phyloP scores from a whole-genome alignment of 2,329 filamentous ascomycete species.

The Exophiala bonariae region DNA sequence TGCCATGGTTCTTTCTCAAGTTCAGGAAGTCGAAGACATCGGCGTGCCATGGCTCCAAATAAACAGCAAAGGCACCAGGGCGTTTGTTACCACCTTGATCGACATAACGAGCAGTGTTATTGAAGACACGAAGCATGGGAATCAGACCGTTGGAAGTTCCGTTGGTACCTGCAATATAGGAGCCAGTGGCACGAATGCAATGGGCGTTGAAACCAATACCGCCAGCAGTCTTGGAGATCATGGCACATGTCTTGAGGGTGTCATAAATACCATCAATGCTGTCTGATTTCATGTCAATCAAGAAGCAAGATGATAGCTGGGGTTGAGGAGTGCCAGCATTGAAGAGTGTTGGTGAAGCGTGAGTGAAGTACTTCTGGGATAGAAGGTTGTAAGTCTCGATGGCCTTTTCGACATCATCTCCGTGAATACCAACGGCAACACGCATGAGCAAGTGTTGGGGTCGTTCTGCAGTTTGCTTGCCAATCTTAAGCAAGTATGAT shows the following conservation, averaged over 20 bases:
- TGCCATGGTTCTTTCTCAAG: slow-evolving; percentile 98
- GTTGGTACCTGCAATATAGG: slow-evolving; percentile 97
- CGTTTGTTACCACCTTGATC: slow-evolving; percentile 99
- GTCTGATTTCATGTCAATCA: slow-evolving; percentile 99
- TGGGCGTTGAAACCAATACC: slow-evolving; percentile 97
- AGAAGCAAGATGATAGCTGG: slow-evolving; percentile 96
- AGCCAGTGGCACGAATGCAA: slow-evolving; percentile 93
- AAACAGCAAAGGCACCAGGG: slow-evolving; percentile 96
- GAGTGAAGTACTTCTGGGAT: slow-evolving; percentile 98
- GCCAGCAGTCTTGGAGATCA: slow-evolving; percentile 99
- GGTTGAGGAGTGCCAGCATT: slow-evolving; percentile 93
- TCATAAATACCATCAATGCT: slow-evolving; percentile 99
- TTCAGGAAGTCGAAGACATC: slow-evolving; percentile 98
- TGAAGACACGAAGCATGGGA: slow-evolving; percentile 98
- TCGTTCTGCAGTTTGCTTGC: slow-evolving; percentile 94
- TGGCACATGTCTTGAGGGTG: slow-evolving; percentile 96
- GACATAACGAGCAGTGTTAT: slow-evolving; percentile 98
- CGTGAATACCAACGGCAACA: slow-evolving; percentile 95
- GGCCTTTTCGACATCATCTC: slow-evolving; percentile 88
- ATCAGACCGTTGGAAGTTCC: slow-evolving; percentile 96
- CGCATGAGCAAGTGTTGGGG: slow-evolving; percentile 99
- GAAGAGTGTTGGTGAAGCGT: slow-evolving; percentile 96
- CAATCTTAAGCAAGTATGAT: slow-evolving; percentile 92
- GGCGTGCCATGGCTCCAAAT: slow-evolving; percentile 97
- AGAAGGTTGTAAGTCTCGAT: slow-evolving; percentile 99